Evolutionary conservation across 371 early-diverging fungal species (phyloP), one percentile per base, ranked within the genome.

Genomic region (Mortierella sp.): DNA sequence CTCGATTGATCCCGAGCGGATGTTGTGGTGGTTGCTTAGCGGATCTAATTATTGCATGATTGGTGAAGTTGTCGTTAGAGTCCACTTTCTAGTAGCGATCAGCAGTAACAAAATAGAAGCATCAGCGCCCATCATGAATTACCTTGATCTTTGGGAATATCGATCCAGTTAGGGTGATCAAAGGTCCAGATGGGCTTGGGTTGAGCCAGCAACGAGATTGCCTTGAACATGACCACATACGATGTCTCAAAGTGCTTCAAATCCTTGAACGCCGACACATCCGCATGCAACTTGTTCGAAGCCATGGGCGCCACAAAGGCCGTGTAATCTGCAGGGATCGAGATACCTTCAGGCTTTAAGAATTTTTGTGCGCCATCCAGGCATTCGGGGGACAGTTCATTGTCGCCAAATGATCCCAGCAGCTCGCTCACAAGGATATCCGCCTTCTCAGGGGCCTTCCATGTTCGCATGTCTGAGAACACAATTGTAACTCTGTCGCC

Each of bases 321-420:
- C 0, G 96, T 93, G 88, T 97, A 98, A 13, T 90, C 88, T 40
- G 91, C 86, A 5, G 98, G 99, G 73, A 99, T 98, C 28, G 96
- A 96, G 40, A 98, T 95, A n/a, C 98, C 98, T 70, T 88, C 93
- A 9, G 88, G 93, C 89, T 96, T 97, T 48, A 98, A 81, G 40
- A 96, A 92, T 71, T 93, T 91, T 79, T 96, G 96, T 10, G 97
- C 98, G 13, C 97, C 98, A 85, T 97, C 97, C 31, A 99, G 88
- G 85, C 98, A 99, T 88, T 99, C 99, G 4, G 99, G 99, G 2
- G 98, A 96, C 5, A 98, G 92, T 86, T 99, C 99, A 87, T 99
- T 99, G 88, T 99, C 98, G 69, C 98, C 98, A 91, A 98, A 96
- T 16, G 98, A 98, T 5, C 98, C 97, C 46, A 98, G 89, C 5